A percentile compares a stretch with the other conserved stretches of the same genome.
Conservation (phyloP, 2,329 filamentous ascomycete species). For the Sporothrix phasma region DNA sequence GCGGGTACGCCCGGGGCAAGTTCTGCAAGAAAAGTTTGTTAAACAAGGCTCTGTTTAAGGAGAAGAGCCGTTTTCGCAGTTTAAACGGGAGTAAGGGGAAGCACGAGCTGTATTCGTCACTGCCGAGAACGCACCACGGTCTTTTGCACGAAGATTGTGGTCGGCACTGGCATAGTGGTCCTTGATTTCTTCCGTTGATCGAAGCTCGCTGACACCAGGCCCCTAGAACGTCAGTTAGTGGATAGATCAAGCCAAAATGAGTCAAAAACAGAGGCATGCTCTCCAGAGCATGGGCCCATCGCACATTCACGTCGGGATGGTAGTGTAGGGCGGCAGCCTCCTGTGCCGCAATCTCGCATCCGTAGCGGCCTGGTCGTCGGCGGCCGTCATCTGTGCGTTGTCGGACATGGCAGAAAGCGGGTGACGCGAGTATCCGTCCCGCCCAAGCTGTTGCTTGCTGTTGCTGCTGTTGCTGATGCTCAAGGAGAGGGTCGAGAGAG, state of each 20-base stretch:
- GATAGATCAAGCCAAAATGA: neutral
- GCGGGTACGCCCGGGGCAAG: conserved; percentile 72
- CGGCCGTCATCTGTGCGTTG: neutral
- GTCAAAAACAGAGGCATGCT: neutral
- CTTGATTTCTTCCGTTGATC: conserved; percentile 66
- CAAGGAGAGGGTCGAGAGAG: neutral
- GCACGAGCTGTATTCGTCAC: neutral
- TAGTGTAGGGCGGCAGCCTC: conserved; percentile 51
- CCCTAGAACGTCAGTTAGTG: conserved; percentile 47
- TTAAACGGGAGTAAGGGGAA: neutral
- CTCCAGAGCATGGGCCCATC: conserved; percentile 17
- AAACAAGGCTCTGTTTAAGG: neutral
- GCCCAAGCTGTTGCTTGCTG: conserved; percentile 1
- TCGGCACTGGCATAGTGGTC: conserved; percentile 85
- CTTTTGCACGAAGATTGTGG: conserved; percentile 72
- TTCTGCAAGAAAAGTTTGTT: conserved; percentile 41
- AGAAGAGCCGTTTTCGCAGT: neutral
- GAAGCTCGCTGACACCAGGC: conserved; percentile 69
- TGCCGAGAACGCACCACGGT: conserved; percentile 54
- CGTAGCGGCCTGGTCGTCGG: conserved; percentile 14
- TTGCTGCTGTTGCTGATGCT: neutral
- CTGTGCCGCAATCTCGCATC: conserved; percentile 43
- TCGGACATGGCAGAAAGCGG: conserved; percentile 9
- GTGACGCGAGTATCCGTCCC: neutral
- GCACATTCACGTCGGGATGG: conserved; percentile 46